These are phyloP conservation scores for Posidonia australis DNA, from an alignment of 106 monocot species.

Conservation along the genomic window DNA sequence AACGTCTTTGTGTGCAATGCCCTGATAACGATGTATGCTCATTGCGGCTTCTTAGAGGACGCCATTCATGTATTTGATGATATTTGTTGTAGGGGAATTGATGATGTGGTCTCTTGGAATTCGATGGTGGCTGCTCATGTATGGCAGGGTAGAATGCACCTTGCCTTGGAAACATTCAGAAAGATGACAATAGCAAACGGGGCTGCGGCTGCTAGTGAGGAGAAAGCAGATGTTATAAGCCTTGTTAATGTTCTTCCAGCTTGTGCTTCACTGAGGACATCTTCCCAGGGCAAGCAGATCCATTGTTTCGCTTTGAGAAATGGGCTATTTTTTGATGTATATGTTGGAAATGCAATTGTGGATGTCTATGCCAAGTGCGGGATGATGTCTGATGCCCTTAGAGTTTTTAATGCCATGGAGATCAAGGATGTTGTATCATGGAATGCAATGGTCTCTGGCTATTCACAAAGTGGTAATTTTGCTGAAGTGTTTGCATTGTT, in stretches of 20 bases:
- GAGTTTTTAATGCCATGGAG: constrained; percentile 46
- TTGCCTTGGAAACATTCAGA: constrained; percentile 58
- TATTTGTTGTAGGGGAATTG: constrained; percentile 39
- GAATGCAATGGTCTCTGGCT: constrained; percentile 80
- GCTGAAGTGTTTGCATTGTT: constrained; percentile 43
- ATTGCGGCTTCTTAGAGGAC: constrained; percentile 38
- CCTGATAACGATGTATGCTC: constrained; percentile 58
- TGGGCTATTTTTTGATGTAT: constrained; percentile 36
- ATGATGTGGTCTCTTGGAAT: constrained; percentile 85
- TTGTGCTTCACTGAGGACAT: constrained; percentile 45
- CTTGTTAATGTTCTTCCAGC: constrained; percentile 80
- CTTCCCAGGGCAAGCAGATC: constrained; percentile 38
- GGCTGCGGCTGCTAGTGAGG: neutral
- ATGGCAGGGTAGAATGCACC: constrained; percentile 25
- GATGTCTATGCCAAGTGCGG: constrained; percentile 78
- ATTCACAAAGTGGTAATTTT: constrained; percentile 69
- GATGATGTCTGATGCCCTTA: constrained; percentile 47
- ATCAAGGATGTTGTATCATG: constrained; percentile 66
- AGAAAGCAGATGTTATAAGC: constrained; percentile 54
- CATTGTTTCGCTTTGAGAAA: constrained; percentile 48
- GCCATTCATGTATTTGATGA: constrained; percentile 53
- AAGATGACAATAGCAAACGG: constrained; percentile 19
- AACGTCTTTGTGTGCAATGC: constrained; percentile 86
- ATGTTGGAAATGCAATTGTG: constrained; percentile 66
- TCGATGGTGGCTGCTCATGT: constrained; percentile 50